phyloP scores from a whole-genome alignment of 352 stramenopile species.

The Globisporangium paddicum region DNA sequence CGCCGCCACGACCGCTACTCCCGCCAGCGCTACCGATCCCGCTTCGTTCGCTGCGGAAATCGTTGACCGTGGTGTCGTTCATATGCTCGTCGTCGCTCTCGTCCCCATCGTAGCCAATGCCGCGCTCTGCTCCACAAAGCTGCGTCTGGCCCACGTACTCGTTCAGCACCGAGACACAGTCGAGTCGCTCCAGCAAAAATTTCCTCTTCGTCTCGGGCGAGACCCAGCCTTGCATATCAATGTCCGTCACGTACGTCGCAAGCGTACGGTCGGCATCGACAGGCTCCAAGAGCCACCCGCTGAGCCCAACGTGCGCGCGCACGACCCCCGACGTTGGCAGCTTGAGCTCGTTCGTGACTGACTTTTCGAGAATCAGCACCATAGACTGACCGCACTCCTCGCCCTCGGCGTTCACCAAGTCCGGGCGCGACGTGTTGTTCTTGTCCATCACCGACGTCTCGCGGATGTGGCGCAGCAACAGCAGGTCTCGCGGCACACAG shows the following conservation, averaged over 20 bases:
- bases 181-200: slow-evolving; percentile 56
- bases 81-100: slow-evolving; percentile 33
- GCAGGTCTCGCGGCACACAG: slow-evolving; percentile 51
- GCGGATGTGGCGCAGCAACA: slow-evolving; percentile 73
- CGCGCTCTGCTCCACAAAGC: slow-evolving; percentile 33
- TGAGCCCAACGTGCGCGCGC: slow-evolving; percentile 56
- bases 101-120: slow-evolving; percentile 40
- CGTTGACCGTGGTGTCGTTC: slow-evolving; percentile 27
- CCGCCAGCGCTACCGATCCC: neutral
- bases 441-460: slow-evolving; percentile 49
- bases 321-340: slow-evolving; percentile 29
- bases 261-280: slow-evolving; percentile 55
- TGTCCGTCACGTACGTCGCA: slow-evolving; percentile 68
- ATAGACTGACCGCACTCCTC: slow-evolving; percentile 52
- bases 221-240: slow-evolving; percentile 54
- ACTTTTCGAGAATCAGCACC: slow-evolving; percentile 77
- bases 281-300: slow-evolving; percentile 72
- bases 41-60: slow-evolving; percentile 30
- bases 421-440: slow-evolving; percentile 28
- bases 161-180: slow-evolving; percentile 54
- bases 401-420: slow-evolving; percentile 28
- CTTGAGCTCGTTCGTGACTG: slow-evolving; percentile 72
- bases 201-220: slow-evolving; percentile 34
- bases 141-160: slow-evolving; percentile 66
- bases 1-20: slow-evolving; percentile 23